Evolutionary conservation across 2,329 filamentous ascomycete genomes (phyloP), one percentile per base, ranked within the genome.

Genomic region (Metarhizium anisopliae): DNA sequence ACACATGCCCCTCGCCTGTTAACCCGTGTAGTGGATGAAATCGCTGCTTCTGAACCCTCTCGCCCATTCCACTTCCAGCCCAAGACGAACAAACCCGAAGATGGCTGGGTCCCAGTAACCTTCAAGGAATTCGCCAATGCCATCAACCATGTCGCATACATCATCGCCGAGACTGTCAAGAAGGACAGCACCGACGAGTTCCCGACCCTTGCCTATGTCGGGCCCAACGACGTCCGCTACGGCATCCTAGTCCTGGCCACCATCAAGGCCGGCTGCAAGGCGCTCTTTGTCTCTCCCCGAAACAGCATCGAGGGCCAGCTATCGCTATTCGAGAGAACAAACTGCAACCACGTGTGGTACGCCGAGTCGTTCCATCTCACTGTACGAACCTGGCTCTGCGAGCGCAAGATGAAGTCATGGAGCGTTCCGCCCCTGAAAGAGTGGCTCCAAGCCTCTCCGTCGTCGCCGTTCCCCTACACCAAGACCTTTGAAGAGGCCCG

Each of bases 251-350:
- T 58, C 51, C 56, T 57, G 52, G 58, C 59, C 14, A 50, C 47
- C 13, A 43, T 60, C 53, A 60, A 60, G 36, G 57, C 57, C 8
- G 49, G 57, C 6, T 59, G 55, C 52, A 35, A 55, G 50, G 55
- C 54, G 14, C 52, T 60, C 10, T 57, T 59, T 32, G 35, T 55
- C 25, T 60, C 59, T 2, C 59, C 59, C 1, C 52, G 55, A 50
- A 60, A 60, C 32, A 59, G 55, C 40, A 8, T 54, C 6, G 38
- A 61, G 43, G 56, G 53, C 5, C 47, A 58, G 11, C 8, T 54
- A 2, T 73, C 71, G 40, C 68, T 79, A 0, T 73, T 79, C 40
- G 67, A 75, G 36, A 65, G 64, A 29, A 76, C 76, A 0, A 63
- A 74, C 54, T 78, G 76, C 62, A 64, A 67, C 47, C 61, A 66